A percentile compares a stretch with the other conserved stretches of the same genome.
Evolutionary conservation across 2,329 filamentous ascomycete genomes (phyloP).

Genomic region (Plectosphaerella sp.): DNA sequence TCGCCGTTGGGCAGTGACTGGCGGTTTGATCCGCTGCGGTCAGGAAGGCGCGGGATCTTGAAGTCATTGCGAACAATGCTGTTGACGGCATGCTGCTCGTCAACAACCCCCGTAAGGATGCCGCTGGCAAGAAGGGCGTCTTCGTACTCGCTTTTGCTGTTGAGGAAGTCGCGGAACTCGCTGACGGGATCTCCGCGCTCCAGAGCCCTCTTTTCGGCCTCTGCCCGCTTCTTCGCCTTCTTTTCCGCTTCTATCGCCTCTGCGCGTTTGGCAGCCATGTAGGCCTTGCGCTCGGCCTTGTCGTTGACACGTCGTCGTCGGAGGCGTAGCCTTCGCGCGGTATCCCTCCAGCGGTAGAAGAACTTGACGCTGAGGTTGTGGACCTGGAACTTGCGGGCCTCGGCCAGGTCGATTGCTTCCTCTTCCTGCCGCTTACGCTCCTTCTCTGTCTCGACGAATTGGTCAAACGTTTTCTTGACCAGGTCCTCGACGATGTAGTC

Average conservation of each 20-base stretch:
- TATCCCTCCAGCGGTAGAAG: constrained; percentile 52
- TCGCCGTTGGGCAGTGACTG: constrained; percentile 1
- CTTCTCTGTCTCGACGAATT: constrained; percentile 33
- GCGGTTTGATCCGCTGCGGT: not conserved
- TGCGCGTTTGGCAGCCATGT: constrained; percentile 29
- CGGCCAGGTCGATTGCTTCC: constrained; percentile 38
- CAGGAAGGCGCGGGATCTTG: constrained; percentile 1
- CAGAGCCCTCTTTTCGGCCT: constrained; percentile 5
- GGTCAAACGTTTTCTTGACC: constrained; percentile 34
- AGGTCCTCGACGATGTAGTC: constrained; percentile 40
- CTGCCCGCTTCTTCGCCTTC: constrained; percentile 18
- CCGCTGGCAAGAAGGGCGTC: constrained; percentile 36
- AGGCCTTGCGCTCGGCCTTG: constrained; percentile 42
- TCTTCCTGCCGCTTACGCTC: constrained; percentile 41
- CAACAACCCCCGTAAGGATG: constrained; percentile 32
- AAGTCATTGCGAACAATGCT: constrained; percentile 24
- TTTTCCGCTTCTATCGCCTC: constrained; percentile 27
- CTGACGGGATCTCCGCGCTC: constrained; percentile 22
- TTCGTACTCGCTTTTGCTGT: constrained; percentile 22
- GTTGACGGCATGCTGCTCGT: constrained; percentile 29
- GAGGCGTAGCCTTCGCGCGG: constrained; percentile 41
- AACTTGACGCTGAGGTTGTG: constrained; percentile 49
- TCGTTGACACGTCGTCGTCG: constrained; percentile 46
- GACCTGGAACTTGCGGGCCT: constrained; percentile 42
- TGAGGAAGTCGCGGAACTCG: constrained; percentile 27